Evolutionary conservation across 345 rosid species (phyloP).

Genomic region (Eucalyptus virginea): DNA sequence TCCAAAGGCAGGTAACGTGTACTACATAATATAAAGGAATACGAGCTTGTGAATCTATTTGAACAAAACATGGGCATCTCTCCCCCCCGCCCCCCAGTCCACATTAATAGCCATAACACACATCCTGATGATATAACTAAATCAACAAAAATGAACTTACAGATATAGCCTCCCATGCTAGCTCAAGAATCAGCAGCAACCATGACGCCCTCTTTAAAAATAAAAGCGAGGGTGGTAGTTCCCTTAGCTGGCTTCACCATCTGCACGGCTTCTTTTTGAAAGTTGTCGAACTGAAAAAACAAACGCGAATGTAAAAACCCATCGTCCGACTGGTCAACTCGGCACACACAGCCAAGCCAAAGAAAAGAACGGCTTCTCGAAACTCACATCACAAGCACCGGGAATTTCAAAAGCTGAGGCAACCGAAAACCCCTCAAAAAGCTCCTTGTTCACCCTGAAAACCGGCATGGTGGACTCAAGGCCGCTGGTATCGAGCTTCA

Average conservation of each 20-base stretch:
- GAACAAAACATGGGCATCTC: background rate
- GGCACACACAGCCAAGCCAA: background rate
- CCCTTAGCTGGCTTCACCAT: conserved; percentile 97
- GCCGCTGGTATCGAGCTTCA: too few relatives aligned
- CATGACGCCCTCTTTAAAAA: conserved; percentile 90
- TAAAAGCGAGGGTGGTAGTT: conserved; percentile 94
- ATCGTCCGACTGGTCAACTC: background rate
- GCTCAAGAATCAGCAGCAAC: conserved; percentile 99
- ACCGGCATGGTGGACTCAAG: too few relatives aligned
- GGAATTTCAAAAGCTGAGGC: too few relatives aligned
- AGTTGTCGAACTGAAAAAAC: conserved; percentile 72
- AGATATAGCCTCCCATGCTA: conserved; percentile 99
- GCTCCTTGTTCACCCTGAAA: too few relatives aligned
- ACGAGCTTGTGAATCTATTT: background rate
- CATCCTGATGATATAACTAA: background rate
- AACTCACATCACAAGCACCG: too few relatives aligned
- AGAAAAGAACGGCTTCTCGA: too few relatives aligned
- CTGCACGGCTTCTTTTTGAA: conserved; percentile 70
- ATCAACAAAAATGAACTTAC: conserved; percentile 25
- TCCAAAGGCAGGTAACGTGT: background rate
- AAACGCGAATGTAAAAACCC: background rate
- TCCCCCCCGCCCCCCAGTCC: background rate
- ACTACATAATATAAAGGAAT: background rate
- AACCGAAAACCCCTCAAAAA: too few relatives aligned
- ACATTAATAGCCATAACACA: background rate